Conservation (phyloP, 257 asterid genomes). For the Lithospermum erythrorhizon region DNA sequence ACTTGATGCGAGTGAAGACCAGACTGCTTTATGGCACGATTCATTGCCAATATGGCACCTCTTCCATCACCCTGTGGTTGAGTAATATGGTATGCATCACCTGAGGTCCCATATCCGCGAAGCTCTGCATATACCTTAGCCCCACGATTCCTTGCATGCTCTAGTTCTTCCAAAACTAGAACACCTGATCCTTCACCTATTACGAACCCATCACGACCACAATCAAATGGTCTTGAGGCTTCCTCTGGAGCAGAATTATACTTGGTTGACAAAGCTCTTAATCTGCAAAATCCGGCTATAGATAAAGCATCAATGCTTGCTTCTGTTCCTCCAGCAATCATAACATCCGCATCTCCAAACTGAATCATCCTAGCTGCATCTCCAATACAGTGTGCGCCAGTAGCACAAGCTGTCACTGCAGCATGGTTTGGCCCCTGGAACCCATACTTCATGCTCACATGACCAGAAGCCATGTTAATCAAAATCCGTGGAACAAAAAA, state of each 20-base stretch:
- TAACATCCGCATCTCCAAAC: slow-evolving; percentile 91
- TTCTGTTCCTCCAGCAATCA: slow-evolving; percentile 98
- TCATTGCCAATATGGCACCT: slow-evolving; percentile 91
- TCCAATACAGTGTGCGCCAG: slow-evolving; percentile 95
- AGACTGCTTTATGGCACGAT: slow-evolving; percentile 81
- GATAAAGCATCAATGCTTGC: slow-evolving; percentile 97
- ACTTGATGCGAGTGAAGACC: slow-evolving; percentile 70
- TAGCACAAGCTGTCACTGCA: slow-evolving; percentile 99
- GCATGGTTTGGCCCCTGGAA: slow-evolving; percentile 99
- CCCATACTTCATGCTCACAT: slow-evolving; percentile 94
- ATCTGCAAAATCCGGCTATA: slow-evolving; percentile 96
- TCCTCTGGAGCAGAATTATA: slow-evolving; percentile 55
- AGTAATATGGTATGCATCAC: slow-evolving; percentile 91
- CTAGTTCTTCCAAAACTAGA: slow-evolving; percentile 88
- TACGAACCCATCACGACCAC: slow-evolving; percentile 94
- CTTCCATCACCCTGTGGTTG: slow-evolving; percentile 85
- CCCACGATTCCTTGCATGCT: slow-evolving; percentile 83
- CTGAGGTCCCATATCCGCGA: slow-evolving; percentile 89
- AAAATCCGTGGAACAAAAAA: slow-evolving; percentile 91
- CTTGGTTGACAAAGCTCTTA: slow-evolving; percentile 86
- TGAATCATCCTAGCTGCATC: slow-evolving; percentile 96
- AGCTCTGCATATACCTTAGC: slow-evolving; percentile 84
- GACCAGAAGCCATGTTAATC: slow-evolving; percentile 97
- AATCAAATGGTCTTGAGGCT: slow-evolving; percentile 93
- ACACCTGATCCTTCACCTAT: slow-evolving; percentile 95